Conservation (phyloP, 768 basidiomycete genomes). For the Phylloporus sp. region DNA sequence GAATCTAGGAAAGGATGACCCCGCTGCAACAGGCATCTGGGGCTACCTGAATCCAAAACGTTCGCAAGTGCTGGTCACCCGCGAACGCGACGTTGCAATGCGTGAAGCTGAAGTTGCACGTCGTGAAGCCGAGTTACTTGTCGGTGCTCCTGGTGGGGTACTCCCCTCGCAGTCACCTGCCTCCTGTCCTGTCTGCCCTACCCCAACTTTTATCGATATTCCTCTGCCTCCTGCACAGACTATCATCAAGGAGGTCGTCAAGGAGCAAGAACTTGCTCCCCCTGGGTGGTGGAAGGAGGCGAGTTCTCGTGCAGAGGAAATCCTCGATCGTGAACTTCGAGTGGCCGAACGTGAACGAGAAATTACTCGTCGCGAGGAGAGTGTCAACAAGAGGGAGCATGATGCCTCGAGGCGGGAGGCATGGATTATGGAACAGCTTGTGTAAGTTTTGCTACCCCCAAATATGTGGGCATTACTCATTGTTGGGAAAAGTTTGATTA, state of each 20-base stretch:
- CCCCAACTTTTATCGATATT: conserved; percentile 53
- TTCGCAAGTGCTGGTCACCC: conserved; percentile 71
- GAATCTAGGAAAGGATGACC: conserved; percentile 32
- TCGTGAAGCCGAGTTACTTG: conserved; percentile 81
- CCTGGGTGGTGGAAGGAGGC: conserved; percentile 74
- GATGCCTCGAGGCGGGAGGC: conserved; percentile 82
- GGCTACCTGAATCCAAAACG: conserved; percentile 80
- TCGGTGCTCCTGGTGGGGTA: conserved; percentile 80
- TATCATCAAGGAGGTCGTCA: conserved; percentile 83
- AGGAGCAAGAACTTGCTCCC: conserved; percentile 73
- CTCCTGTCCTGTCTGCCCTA: conserved; percentile 56
- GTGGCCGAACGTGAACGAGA: conserved; percentile 84
- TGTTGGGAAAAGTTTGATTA: conserved; percentile 51
- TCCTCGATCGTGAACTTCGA: conserved; percentile 81
- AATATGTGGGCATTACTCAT: conserved; percentile 2
- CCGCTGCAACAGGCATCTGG: conserved; percentile 52
- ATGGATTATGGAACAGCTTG: conserved; percentile 92
- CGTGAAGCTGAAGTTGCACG: conserved; percentile 88
- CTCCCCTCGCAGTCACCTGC: conserved; percentile 50
- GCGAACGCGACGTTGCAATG: conserved; percentile 73
- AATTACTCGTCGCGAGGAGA: conserved; percentile 82
- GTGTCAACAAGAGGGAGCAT: conserved; percentile 79
- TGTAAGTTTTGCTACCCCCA: conserved; percentile 46
- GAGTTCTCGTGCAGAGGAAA: conserved; percentile 71
- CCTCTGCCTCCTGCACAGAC: conserved; percentile 64